phyloP scores from a whole-genome alignment of 202 grass and related monocot species.

The Digitaria exilis region DNA sequence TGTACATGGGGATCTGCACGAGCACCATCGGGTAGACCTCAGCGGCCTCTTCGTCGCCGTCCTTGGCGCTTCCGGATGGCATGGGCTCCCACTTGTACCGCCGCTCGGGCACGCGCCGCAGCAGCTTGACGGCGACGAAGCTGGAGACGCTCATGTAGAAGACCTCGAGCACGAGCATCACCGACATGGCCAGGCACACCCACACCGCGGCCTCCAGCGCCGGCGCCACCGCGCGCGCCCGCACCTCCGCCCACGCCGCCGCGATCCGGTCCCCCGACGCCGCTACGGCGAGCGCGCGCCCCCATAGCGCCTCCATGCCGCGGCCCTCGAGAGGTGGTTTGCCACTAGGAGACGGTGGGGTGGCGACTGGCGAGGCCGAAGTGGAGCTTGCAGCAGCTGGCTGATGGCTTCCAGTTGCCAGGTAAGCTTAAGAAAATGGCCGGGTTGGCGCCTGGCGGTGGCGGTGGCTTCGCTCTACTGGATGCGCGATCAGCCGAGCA shows the following conservation, averaged over 20 bases:
- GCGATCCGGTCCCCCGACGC: slow-evolving; percentile 4
- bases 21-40: slow-evolving; percentile 67
- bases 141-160: slow-evolving; percentile 69
- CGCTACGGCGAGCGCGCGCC: background rate
- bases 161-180: slow-evolving; percentile 76
- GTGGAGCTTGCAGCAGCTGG: slow-evolving; percentile 27
- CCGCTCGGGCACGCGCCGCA: slow-evolving; percentile 53
- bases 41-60: slow-evolving; percentile 14
- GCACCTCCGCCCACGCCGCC: slow-evolving; percentile 38
- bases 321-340: background rate
- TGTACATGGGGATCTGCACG: slow-evolving; percentile 95
- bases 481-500: background rate
- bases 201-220: slow-evolving; percentile 46
- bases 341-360: background rate
- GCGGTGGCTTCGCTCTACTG: background rate
- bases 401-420: background rate
- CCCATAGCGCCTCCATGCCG: slow-evolving; percentile 22
- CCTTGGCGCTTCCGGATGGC: background rate
- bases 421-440: background rate
- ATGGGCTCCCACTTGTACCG: slow-evolving; percentile 73
- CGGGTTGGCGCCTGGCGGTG: too few relatives aligned
- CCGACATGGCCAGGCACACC: slow-evolving; percentile 70
- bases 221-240: slow-evolving; percentile 54
- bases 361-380: background rate
- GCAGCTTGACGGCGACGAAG: slow-evolving; percentile 57